Evolutionary conservation across 1,284 basidiomycete genomes (phyloP), one percentile per base, ranked within the genome.

Genomic region (Tremellales sp.): DNA sequence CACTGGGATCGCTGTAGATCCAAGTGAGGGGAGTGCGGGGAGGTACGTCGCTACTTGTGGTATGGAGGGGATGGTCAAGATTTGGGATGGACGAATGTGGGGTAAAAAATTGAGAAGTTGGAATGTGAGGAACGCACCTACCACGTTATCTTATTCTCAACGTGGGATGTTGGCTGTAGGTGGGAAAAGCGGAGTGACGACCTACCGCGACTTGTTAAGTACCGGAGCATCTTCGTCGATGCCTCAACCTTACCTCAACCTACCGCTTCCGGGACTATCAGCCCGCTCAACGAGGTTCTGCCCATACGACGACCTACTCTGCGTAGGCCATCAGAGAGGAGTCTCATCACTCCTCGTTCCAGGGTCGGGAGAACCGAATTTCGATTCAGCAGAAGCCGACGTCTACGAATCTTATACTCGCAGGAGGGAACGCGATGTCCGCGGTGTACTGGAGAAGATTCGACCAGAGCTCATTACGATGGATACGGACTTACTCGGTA

Each of bases 21-120:
- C 87, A 1, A 69, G 68, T 25, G 88, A 74, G 33, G 48, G 82
- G 45, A 79, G 83, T 3, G 84, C 84, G 1, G 94, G 94, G 0
- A 74, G 89, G 39, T 93, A 97, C 65, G 87, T 97, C 83, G 86
- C 89, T 0, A 97, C 91, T 0, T 80, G 86, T 2, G 92, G 93
- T 0, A 78, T 86, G 56, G 96, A 98, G 62, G 88, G 91, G 0
- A 82, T 76, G 0, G 87, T 98, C 54, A 98, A 97, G 67, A 80
- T 83, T 6, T 99, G 94, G 96, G 96, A 98, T 75, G 88, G 85
- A 64, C 77, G 96, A 45, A 97, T 91, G 78, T 94, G 93, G 86
- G 91, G 87, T 59, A 85, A 86, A 23, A 82, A 85, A 2, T 82
- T 96, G 27, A 77, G 89, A 44, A 82, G 85, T 53, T 97, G 92